Evolutionary conservation across 1,284 basidiomycete species (phyloP), one percentile per base, ranked within the genome.

Genomic region (Cryptococcus depauperatus): DNA sequence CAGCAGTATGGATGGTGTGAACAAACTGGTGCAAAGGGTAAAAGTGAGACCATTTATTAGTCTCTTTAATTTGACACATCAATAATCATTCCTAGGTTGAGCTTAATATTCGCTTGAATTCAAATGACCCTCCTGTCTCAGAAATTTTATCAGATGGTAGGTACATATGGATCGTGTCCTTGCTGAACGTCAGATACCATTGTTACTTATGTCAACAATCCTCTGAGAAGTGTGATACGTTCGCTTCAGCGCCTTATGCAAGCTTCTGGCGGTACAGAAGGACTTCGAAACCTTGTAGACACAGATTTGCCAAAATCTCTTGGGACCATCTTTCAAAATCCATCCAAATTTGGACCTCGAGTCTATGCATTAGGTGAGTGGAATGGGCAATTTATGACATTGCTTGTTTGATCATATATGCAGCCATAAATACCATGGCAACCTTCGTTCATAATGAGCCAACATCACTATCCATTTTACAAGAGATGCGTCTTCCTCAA

Each of bases 361-460:
- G 80, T 95, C 44, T 79, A 93, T 41, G 83, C 88, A 1, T 75
- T 89, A 34, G 83, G 86, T 87, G 67, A 41, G 41, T 39, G 21
- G 10, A n/a, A n/a, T n/a, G n/a, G n/a, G n/a, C n/a, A n/a, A n/a
- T n/a, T n/a, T n/a, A n/a, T n/a, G n/a, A n/a, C n/a, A n/a, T n/a
- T n/a, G n/a, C n/a, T n/a, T n/a, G n/a, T n/a, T n/a, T n/a, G n/a
- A 50, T 25, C 43, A 37, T n/a, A 19, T 28, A 7, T 34, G 16
- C 61, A 86, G 89, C 89, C 1, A 89, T 96, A 75, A 93, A 93
- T 70, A 87, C 96, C 65, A 91, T 96, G 83, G 83, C 93, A 5
- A 92, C 91, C 0, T 97, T 99, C 68, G 84, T 98, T 14, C 93
- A 99, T 75, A 99, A 97, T 61, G 95, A 99, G 71, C 95, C 95